Percentiles rank a stretch among this genome's conserved stretches.
phyloP scores from a whole-genome alignment of 2,329 filamentous ascomycete species.

The Cercospora nicotianae region DNA sequence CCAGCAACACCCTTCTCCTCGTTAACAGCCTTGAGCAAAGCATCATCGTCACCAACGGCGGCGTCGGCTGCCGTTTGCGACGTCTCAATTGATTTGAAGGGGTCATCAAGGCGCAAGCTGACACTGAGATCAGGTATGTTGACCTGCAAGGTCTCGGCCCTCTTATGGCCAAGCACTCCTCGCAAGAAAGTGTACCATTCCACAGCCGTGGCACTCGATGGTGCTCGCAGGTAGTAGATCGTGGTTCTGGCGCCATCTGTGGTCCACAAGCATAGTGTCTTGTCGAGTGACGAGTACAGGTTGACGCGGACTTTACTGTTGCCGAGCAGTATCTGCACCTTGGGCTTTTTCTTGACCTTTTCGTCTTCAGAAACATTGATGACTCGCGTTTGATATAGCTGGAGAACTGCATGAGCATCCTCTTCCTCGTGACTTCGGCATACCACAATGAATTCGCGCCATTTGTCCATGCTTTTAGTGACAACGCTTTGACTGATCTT shows the following conservation, averaged over 20 bases:
- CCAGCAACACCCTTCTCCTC: conserved; percentile 58
- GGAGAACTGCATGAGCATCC: conserved; percentile 45
- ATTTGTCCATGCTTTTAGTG: conserved; percentile 61
- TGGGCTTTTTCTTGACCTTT: conserved; percentile 55
- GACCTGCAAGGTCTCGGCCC: conserved; percentile 58
- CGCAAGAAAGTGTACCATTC: conserved; percentile 70
- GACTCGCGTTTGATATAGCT: conserved; percentile 45
- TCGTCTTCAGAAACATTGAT: conserved; percentile 56
- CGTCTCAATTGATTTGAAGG: conserved; percentile 56
- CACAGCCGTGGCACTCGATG: conserved; percentile 61
- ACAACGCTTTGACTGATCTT: conserved; percentile 61
- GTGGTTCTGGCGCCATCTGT: conserved; percentile 55
- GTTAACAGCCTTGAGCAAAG: conserved; percentile 46
- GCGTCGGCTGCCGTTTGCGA: conserved; percentile 45
- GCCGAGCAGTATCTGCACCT: conserved; percentile 59
- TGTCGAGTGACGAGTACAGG: conserved; percentile 65
- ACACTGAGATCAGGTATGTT: conserved; percentile 64
- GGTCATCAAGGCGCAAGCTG: conserved; percentile 58
- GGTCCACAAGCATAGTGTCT: conserved; percentile 64
- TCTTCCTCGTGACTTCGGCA: conserved; percentile 59
- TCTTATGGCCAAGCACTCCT: conserved; percentile 59
- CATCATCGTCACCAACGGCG: conserved; percentile 50
- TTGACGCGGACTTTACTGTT: conserved; percentile 58
- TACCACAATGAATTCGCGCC: conserved; percentile 64
- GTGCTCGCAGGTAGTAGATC: conserved; percentile 63